Evolutionary conservation across 371 early-diverging fungal genomes (phyloP), one percentile per base, ranked within the genome.

Genomic region (Rhizopus arrhizus): DNA sequence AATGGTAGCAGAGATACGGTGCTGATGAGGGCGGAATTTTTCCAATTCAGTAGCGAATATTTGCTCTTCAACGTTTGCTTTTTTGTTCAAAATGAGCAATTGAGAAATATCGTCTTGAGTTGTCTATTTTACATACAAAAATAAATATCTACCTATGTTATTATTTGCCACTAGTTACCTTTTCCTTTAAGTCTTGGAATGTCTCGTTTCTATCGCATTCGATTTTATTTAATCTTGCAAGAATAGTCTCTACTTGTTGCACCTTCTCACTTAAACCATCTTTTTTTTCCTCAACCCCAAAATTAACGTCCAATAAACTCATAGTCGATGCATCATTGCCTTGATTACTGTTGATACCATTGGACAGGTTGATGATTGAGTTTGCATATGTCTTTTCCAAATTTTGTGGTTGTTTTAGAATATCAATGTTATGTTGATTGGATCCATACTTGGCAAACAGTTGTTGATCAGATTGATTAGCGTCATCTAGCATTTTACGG

Each of bases 41-140:
- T 89, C 89, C 35, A 98, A 79, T 66, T 98, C 95, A 53, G 87
- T 74, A 3, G 89, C 85, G 83, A 97, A 96, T 9, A 98, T 78
- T 56, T 94, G 91, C 36, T 85, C 85, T 63, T 95, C 95, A 9
- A 88, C 83, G 54, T 90, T 87, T 10, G 81, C 72, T 66, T 86
- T 88, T 59, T 91, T 91, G 81, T 94, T 93, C 6, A 93, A 59
- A 49, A 97, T 83, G 61, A 98, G 72, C 8, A 91, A 55, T 15
- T 87, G 81, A 9, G 93, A 89, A 41, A 97, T 96, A 66, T 98
- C 97, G 70, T 97, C 97, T 57, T 91, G 77, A 53, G 88, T 85
- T 0, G 91, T 80, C 89, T 91, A 67, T 7, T 28, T 13, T 46
- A 32, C 32, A 46, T 55, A 38, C 56, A 56, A 41, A 53, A 47